Conservation (phyloP, 1,139 yeast genomes). For the Meyerozyma sp. region DNA sequence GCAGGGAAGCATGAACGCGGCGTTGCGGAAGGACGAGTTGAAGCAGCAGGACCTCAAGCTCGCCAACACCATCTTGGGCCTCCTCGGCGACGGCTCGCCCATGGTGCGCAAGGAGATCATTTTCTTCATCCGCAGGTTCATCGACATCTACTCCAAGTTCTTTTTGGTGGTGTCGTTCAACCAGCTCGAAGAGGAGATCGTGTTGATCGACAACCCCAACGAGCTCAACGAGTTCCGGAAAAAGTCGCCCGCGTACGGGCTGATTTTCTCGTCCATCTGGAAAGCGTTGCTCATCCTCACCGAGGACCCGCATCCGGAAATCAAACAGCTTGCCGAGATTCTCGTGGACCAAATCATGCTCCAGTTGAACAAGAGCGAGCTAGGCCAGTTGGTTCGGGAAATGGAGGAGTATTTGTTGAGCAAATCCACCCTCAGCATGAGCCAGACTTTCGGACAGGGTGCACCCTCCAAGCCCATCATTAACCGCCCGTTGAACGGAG, state of each 20-base stretch:
- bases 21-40: constrained; percentile 36
- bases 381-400: constrained; percentile 57
- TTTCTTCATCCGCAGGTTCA: constrained; percentile 70
- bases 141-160: constrained; percentile 63
- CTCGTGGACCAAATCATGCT: constrained; percentile 72
- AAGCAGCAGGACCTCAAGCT: constrained; percentile 50
- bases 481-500: constrained; percentile 19
- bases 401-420: constrained; percentile 62
- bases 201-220: constrained; percentile 57
- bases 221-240: constrained; percentile 55
- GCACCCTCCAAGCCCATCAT: constrained; percentile 30
- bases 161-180: constrained; percentile 86
- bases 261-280: constrained; percentile 87
- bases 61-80: constrained; percentile 42
- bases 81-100: constrained; percentile 82
- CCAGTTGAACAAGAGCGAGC: constrained; percentile 60
- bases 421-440: constrained; percentile 40
- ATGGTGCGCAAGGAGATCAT: constrained; percentile 83
- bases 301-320: constrained; percentile 88
- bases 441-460: constrained; percentile 25
- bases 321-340: constrained; percentile 65
- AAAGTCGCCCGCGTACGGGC: constrained; percentile 73
- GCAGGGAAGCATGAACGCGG: constrained; percentile 12
- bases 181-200: constrained; percentile 77
- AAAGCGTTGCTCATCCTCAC: constrained; percentile 73